These are phyloP conservation scores for Lenzites betulinus DNA, from an alignment of 768 basidiomycete genomes.

Conservation along the genomic window DNA sequence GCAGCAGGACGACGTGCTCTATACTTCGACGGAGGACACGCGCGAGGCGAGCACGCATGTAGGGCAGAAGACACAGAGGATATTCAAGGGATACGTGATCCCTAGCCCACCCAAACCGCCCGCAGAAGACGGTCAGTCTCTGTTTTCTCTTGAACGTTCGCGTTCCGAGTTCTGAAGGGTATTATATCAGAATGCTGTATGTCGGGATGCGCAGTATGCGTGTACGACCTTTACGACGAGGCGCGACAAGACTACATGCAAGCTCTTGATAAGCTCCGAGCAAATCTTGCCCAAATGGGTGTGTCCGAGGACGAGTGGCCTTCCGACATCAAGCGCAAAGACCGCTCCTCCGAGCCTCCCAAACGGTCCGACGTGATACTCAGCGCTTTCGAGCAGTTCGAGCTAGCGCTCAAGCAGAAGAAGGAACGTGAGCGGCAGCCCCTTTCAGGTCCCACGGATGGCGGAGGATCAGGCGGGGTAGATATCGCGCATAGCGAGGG, in stretches of 20 bases:
- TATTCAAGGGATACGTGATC: constrained; percentile 57
- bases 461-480: not conserved
- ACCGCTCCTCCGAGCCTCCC: constrained; percentile 19
- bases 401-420: constrained; percentile 55
- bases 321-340: constrained; percentile 39
- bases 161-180: not conserved
- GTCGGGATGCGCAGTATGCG: constrained; percentile 92
- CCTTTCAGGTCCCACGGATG: not conserved
- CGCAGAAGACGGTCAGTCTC: constrained; percentile 62
- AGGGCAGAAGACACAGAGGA: constrained; percentile 22
- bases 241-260: constrained; percentile 62
- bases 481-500: constrained; percentile 10
- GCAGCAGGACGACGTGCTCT: constrained; percentile 26
- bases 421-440: constrained; percentile 26
- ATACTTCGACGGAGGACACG: not conserved
- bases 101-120: constrained; percentile 66
- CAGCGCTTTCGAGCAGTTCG: constrained; percentile 75
- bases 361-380: constrained; percentile 40
- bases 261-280: constrained; percentile 51
- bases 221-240: constrained; percentile 86
- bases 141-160: not conserved
- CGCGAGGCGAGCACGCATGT: constrained; percentile 5
- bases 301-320: constrained; percentile 74
- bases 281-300: constrained; percentile 45
- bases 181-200: constrained; percentile 79